Evolutionary conservation across 306 rosid genomes (phyloP).

Genomic region (Glycine soja): DNA sequence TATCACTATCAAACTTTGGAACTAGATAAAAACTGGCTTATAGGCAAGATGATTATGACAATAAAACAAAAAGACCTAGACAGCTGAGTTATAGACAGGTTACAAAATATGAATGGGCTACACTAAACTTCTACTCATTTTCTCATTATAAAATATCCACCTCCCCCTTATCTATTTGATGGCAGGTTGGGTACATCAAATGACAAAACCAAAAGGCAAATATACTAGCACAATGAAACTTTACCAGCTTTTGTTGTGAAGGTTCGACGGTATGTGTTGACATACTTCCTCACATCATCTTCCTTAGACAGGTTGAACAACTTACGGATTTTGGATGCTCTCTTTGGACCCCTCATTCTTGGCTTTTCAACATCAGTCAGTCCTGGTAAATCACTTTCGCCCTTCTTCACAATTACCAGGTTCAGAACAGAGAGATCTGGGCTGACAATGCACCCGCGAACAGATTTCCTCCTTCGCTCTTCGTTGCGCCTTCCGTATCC

Average conservation of each 20-base stretch:
- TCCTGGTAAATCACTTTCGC: slow-evolving; percentile 50
- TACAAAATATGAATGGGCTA: neutral
- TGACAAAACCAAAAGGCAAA: neutral
- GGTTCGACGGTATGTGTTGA: slow-evolving; percentile 51
- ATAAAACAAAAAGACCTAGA: neutral
- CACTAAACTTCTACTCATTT: neutral
- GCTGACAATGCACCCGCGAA: slow-evolving; percentile 56
- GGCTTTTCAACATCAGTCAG: slow-evolving; percentile 49
- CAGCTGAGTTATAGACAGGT: neutral
- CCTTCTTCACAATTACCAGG: slow-evolving; percentile 53
- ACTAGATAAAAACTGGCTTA: neutral
- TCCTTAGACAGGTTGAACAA: slow-evolving; percentile 52
- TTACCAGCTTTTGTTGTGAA: slow-evolving; percentile 49
- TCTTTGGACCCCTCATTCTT: slow-evolving; percentile 54
- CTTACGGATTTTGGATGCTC: slow-evolving; percentile 51
- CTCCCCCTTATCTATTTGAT: neutral
- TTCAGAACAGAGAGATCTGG: slow-evolving; percentile 53
- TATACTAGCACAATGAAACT: neutral
- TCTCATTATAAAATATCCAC: neutral
- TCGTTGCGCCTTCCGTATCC: slow-evolving; percentile 56
- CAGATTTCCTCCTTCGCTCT: slow-evolving; percentile 54
- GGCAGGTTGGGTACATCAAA: neutral
- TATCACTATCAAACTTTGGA: neutral
- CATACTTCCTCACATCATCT: slow-evolving; percentile 56
- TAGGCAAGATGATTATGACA: neutral